Base-by-base conservation (phyloP, 1,284 basidiomycete genomes). In the Pascua sp. region DNA sequence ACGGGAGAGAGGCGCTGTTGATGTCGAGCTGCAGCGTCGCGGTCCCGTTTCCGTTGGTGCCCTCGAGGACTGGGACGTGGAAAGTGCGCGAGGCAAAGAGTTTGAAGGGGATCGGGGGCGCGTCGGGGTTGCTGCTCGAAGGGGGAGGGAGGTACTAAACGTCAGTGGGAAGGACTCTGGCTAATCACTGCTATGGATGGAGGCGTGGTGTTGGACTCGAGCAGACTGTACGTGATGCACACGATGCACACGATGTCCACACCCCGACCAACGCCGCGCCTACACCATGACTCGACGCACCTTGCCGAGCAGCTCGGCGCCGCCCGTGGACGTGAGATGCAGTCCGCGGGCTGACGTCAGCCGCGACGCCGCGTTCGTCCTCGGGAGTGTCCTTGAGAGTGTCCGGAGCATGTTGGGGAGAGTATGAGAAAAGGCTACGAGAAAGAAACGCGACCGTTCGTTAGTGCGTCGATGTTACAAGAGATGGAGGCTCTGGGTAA, bases 1-100 rank as follows among this genome's bases (percentile, higher is more conserved):
- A 16, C 2, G 60, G 60, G 3, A 62, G 60, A 10, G 39, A 16
- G 12, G 13, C 11, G 32, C 38, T 17, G n/a, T 48, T 41, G 43
- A 62, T 46, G 47, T 62, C 55, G 11, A 62, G 57, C 32, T 50
- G 38, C 8, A 62, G 57, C 16, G 51, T 46, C 17, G 47, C 24
- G 5, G 57, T n/a, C 42, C 56, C 56, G 42, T 45, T 47, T 11
- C 43, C 17, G 38, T 45, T 51, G 39, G 44, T 45, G 11, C 46
- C 57, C 52, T 59, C 60, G 44, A 62, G 47, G n/a, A 56, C 46
- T 5, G 60, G 60, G 3, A 50, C 52, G 18, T 62, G 55, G 51
- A 51, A 11, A 11, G 43, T 48, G 39, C 56, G 56, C 16, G 56
- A 58, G 4, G 56, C 51, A 11, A 47, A 42, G 10, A 58, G 38